Evolutionary conservation across 257 asterid genomes (phyloP), one percentile per base, ranked within the genome.

Genomic region (Anisodus tanguticus): DNA sequence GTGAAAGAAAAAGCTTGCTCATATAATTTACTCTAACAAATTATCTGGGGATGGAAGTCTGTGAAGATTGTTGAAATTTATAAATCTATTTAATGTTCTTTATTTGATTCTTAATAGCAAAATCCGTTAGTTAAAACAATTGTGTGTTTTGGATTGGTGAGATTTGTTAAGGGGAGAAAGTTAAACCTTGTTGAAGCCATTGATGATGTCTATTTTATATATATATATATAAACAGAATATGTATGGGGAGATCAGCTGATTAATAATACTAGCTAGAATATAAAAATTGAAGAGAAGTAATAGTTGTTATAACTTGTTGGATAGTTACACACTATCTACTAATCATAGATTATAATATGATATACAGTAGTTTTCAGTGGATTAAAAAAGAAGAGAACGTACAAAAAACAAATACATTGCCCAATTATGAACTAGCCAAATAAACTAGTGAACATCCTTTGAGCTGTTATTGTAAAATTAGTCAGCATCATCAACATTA

Each of bases 381-480:
- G 12, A 26, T 64, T 41, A 41, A 41, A 64, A 26, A 10, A 64
- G 22, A 19, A 19, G 39, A 62, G 3, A 67, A 47, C 8, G 15
- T 55, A 47, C 39, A 0, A 9, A 63, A 7, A 39, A 26, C 12
- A 17, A 74, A 35, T 49, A 7, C 9, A 17, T 39, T 64, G 62
- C 47, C 0, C 64, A 83, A 74, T 72, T 59, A 7, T 83, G 54
- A 79, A 76, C 26, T 41, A 63, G 60, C 64, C 78, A 84, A 77
- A 77, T 74, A 6, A 72, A 72, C 37, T 5, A 31, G 19, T 1
- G 45, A 26, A 5, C 59, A 45, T 45, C n/a, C 58, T 71, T 71
- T 45, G 58, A 5, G 39, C n/a, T 45, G 19, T 72, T 72, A 26
- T 19, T 9, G 39, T 45, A 45, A 72, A n/a, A 72, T 45, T 9